Evolutionary conservation across 345 rosid species (phyloP).

Genomic region (Clausena lansium): DNA sequence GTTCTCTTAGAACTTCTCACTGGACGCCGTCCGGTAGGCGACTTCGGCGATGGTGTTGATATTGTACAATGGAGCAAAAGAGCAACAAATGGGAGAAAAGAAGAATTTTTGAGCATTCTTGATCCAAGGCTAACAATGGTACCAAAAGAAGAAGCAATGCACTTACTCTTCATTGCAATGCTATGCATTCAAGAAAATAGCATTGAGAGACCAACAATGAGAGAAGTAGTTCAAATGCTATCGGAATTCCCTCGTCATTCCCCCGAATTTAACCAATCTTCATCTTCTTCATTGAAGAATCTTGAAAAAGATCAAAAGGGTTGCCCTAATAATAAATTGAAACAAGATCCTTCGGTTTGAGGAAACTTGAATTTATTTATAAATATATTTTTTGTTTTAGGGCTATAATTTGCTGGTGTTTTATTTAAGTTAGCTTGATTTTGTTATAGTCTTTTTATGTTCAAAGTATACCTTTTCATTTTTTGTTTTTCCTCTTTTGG

Average conservation of each 20-base stretch:
- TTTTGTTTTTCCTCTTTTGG: not conserved
- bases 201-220: constrained; percentile 65
- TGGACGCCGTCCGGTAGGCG: constrained; percentile 56
- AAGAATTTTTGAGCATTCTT: constrained; percentile 36
- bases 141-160: constrained; percentile 54
- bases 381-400: not conserved
- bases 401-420: constrained; percentile 3
- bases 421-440: constrained; percentile 12
- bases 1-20: constrained; percentile 60
- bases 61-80: constrained; percentile 60
- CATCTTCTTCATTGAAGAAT: constrained; percentile 34
- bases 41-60: constrained; percentile 62
- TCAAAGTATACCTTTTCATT: constrained; percentile 20
- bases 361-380: not conserved
- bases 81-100: constrained; percentile 37
- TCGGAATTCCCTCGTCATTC: constrained; percentile 38
- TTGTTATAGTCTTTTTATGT: constrained; percentile 21
- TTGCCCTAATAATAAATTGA: constrained; percentile 10
- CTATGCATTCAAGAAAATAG: constrained; percentile 64
- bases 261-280: constrained; percentile 11
- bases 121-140: constrained; percentile 45
- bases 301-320: constrained; percentile 17
- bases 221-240: constrained; percentile 75
- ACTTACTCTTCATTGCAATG: constrained; percentile 55
- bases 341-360: constrained; percentile 24